Evolutionary conservation across 148 eudicot genomes (phyloP), one percentile per base, ranked within the genome.

Genomic region (Agrostemma githago): DNA sequence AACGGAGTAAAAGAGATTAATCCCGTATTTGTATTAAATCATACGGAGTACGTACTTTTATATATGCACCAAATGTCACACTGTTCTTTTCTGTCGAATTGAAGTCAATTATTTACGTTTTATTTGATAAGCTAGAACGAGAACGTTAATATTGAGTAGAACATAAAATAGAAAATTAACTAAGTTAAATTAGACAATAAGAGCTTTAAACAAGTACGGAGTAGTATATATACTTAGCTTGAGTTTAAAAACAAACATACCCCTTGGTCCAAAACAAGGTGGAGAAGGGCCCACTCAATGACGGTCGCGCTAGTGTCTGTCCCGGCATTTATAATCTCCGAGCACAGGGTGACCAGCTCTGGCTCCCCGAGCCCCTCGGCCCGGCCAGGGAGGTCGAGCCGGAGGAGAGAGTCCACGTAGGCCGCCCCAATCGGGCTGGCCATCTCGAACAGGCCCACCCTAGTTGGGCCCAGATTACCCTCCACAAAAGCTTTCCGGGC

Each of bases 351-450:
- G 34, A 90, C 93, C 16, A 95, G 82, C 72, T 92, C 97, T 20
- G 80, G 90, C 53, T 86, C 98, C 8, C 86, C 82, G 3, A 92
- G 81, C 83, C 62, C 71, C 5, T 80, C 87, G 46, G 76, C 41
- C 11, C 96, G 75, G 0, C 86, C 88, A 0, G 89, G 80, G 0
- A 86, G 85, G 6, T 87, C 82, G 2, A 95, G 83, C 10, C 51
- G 44, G 58, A 92, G 78, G 1, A 95, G 79, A 5, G 98, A 95
- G 78, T 95, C 98, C 8, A 95, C 79, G 48, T 95, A 95, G 42
- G 98, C 93, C 0, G 97, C 97, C 3, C 98, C 98, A 64, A 88
- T 62, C 3, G 97, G 96, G 78, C 97, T 95, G 74, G 85, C 92
- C 98, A 95, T 95, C 51, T 92, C 93, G 15, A 84, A 14, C 4